Evolutionary conservation across 352 stramenopile species (phyloP).

Genomic region (Aphanomyces invadans): DNA sequence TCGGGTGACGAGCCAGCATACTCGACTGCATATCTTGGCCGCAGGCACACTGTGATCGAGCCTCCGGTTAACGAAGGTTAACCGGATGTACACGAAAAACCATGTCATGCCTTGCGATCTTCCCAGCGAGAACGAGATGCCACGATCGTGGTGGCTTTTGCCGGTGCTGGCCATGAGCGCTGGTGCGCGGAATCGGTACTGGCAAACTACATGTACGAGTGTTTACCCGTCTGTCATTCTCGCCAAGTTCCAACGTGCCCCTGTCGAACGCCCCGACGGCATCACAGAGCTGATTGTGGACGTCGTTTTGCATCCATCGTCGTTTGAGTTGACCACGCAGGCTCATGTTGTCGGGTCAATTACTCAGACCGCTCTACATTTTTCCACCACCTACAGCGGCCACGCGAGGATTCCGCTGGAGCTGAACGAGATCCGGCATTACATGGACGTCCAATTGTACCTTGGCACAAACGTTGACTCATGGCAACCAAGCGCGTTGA

Average conservation of each 20-base stretch:
- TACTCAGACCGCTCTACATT: background rate
- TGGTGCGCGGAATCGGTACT: background rate
- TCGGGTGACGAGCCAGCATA: background rate
- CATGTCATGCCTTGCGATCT: background rate
- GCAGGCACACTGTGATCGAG: background rate
- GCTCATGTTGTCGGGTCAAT: background rate
- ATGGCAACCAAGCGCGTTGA: background rate
- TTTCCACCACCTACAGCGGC: background rate
- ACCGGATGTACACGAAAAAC: background rate
- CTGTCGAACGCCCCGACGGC: background rate
- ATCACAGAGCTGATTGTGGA: background rate
- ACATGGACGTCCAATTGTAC: background rate
- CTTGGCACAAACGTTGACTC: background rate
- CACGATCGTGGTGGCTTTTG: background rate
- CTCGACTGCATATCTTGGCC: background rate
- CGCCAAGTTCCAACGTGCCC: background rate
- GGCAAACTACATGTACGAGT: background rate
- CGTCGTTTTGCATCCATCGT: background rate
- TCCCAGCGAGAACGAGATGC: background rate
- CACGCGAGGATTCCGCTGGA: background rate
- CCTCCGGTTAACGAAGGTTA: background rate
- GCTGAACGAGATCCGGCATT: background rate
- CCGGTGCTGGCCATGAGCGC: background rate
- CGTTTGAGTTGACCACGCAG: background rate
- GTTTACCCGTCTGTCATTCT: background rate